Conservation (phyloP, 2,329 filamentous ascomycete species). For the Aspergillus pseudonomiae region DNA sequence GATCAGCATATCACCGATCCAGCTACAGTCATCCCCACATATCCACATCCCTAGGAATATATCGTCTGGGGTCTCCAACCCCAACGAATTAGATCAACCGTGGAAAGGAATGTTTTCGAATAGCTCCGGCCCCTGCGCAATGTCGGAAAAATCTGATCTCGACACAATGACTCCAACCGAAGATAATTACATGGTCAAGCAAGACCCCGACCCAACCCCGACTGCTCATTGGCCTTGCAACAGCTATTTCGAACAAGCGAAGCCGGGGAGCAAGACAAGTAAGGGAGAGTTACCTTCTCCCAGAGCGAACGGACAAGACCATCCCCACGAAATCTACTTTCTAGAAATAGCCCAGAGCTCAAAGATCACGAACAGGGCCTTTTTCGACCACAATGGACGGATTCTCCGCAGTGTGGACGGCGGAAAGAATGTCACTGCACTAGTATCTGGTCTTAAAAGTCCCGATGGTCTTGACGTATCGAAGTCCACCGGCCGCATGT, state of each 20-base stretch:
- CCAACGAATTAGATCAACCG: no score
- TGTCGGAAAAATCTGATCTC: no score
- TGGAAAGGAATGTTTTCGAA: no score
- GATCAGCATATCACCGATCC: no score
- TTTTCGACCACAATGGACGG: no score
- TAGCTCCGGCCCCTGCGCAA: no score
- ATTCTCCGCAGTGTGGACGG: no score
- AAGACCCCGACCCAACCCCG: conserved; percentile 38
- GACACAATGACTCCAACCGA: conserved; percentile 31
- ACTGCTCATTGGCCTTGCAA: conserved; percentile 51
- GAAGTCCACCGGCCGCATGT: conserved; percentile 39
- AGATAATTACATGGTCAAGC: conserved; percentile 55
- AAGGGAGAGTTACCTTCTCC: conserved; percentile 44
- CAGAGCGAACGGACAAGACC: conserved; percentile 2
- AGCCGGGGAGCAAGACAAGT: conserved; percentile 42
- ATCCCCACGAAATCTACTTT: conserved; percentile 17
- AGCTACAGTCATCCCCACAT: no score
- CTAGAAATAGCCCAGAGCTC: conserved; percentile 27
- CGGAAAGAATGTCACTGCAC: not conserved
- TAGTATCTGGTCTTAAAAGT: conserved; percentile 16
- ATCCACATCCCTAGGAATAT: no score
- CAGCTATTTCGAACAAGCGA: conserved; percentile 51
- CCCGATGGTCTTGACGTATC: conserved; percentile 54
- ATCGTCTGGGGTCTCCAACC: no score
- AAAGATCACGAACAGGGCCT: conserved; percentile 3